phyloP scores from a whole-genome alignment of 306 rosid genomes.

The Acacia confusa region DNA sequence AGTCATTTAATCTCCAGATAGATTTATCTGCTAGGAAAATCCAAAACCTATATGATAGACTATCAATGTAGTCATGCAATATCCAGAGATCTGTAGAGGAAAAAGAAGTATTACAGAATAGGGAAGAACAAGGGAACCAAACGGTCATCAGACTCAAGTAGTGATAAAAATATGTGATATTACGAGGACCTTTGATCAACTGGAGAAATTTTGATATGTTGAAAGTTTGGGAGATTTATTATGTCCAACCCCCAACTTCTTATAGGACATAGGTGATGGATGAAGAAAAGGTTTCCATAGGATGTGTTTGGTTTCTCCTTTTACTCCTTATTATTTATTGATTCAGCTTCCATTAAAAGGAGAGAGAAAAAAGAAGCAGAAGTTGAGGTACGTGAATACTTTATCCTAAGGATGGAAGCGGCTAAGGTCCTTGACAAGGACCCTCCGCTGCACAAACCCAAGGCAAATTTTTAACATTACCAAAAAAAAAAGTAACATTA shows the following conservation, averaged over 20 bases:
- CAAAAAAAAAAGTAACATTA: too few species aligned
- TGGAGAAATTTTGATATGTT: slow-evolving; percentile 1
- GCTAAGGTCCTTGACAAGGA: too few species aligned
- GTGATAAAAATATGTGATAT: background rate
- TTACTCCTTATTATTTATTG: background rate
- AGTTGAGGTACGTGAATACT: background rate
- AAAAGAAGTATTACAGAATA: background rate
- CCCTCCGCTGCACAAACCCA: too few species aligned
- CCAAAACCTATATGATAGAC: slow-evolving; percentile 2
- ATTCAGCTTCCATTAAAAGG: background rate
- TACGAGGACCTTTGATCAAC: background rate
- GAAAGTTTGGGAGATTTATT: background rate
- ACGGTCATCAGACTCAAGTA: background rate
- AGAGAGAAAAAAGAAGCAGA: background rate
- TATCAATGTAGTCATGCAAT: background rate
- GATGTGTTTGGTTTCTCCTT: background rate
- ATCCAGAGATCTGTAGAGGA: background rate
- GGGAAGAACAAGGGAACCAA: background rate
- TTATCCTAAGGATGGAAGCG: too few species aligned
- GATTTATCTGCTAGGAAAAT: background rate
- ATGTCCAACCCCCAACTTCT: too few species aligned
- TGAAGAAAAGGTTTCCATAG: background rate
- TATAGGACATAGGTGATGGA: too few species aligned
- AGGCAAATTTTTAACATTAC: too few species aligned
- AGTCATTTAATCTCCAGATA: slow-evolving; percentile 9